A percentile compares a stretch with the other conserved stretches of the same genome.
phyloP scores from a whole-genome alignment of 257 asterid genomes.

The Capsicum pubescens region DNA sequence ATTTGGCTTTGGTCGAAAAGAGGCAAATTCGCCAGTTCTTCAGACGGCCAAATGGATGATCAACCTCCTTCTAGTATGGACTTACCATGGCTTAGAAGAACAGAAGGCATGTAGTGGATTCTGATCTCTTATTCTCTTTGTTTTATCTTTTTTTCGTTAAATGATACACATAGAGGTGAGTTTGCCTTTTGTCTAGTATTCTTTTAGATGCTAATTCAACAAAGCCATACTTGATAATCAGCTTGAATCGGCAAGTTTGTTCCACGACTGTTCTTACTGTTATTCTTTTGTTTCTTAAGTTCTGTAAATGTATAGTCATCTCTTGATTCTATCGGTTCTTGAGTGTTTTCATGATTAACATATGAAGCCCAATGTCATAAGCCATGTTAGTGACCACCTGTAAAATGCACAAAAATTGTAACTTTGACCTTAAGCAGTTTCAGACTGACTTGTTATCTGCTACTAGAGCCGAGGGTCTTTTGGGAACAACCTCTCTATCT shows the following conservation, averaged over 20 bases:
- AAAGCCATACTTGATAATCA: constrained; percentile 23
- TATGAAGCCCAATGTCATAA: not conserved
- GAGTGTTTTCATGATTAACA: not conserved
- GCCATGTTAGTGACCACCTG: not conserved
- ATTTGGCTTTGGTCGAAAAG: constrained; percentile 97
- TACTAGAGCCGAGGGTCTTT: not conserved
- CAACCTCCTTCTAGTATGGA: constrained; percentile 32
- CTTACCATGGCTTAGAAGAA: constrained; percentile 43
- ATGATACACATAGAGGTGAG: constrained; percentile 23
- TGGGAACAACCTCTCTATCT: not conserved
- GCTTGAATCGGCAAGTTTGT: not conserved
- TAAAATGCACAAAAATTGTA: not conserved
- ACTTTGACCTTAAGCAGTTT: not conserved
- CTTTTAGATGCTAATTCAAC: constrained; percentile 20
- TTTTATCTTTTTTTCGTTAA: constrained; percentile 24
- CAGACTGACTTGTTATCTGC: not conserved
- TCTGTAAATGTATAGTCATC: constrained; percentile 24
- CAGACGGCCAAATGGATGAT: constrained; percentile 39
- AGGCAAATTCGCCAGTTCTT: constrained; percentile 70
- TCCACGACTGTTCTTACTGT: not conserved
- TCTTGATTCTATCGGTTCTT: constrained; percentile 5
- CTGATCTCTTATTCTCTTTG: constrained; percentile 29
- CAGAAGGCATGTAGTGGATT: constrained; percentile 39
- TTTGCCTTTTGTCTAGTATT: constrained; percentile 21
- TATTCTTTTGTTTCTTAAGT: not conserved